Conservation (phyloP, 192 early-diverging fungal genomes). For the Gryganskiella cystojenkinii region DNA sequence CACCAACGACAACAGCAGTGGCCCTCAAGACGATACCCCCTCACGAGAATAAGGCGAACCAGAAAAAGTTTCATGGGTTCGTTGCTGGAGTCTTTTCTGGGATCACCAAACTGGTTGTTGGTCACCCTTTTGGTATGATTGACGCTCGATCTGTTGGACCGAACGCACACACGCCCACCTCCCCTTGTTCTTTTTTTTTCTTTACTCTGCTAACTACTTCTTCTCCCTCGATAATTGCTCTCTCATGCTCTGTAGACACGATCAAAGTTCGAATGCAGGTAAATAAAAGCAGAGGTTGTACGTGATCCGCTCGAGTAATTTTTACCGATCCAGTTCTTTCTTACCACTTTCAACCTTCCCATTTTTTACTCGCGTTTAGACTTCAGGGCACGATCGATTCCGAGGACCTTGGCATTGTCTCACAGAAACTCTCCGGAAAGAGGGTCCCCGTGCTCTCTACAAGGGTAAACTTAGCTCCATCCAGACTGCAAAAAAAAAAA, state of each 20-base stretch:
- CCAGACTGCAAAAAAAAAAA: no score
- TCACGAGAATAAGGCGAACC: conserved; percentile 32
- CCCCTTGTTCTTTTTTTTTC: conserved; percentile 4
- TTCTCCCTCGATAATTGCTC: not conserved
- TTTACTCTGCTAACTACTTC: not conserved
- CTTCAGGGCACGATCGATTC: conserved; percentile 75
- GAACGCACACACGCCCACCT: not conserved
- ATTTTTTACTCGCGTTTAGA: conserved; percentile 12
- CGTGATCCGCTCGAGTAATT: not conserved
- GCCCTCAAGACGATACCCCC: no score
- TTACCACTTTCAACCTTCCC: not conserved
- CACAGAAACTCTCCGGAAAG: conserved; percentile 67
- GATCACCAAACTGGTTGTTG: conserved; percentile 80
- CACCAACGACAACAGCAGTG: not conserved
- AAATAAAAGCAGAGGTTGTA: not conserved
- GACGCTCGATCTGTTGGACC: no score
- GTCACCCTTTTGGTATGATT: conserved; percentile 79
- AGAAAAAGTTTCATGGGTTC: conserved; percentile 72
- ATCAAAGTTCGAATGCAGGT: conserved; percentile 84
- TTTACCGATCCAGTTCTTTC: not conserved
- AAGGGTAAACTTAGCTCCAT: conserved; percentile 62
- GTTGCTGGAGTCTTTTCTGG: conserved; percentile 78
- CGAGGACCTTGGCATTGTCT: conserved; percentile 79
- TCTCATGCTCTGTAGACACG: conserved; percentile 61
- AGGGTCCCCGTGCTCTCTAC: conserved; percentile 84